Evolutionary conservation across 345 rosid genomes (phyloP).

Genomic region (Eucalyptus sp.): DNA sequence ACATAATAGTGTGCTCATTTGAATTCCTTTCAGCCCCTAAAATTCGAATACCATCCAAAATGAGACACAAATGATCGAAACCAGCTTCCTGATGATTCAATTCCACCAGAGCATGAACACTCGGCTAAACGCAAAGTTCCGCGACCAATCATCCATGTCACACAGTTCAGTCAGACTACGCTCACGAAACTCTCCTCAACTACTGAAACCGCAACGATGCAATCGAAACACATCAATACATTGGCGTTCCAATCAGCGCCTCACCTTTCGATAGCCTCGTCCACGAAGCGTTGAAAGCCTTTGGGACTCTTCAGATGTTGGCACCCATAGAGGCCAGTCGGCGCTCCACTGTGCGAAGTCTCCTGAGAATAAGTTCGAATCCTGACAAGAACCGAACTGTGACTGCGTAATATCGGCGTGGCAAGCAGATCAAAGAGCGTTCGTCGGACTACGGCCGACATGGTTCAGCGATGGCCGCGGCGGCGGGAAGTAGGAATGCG

Average conservation of each 20-base stretch:
- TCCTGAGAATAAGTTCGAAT: neutral
- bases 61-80: neutral
- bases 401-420: neutral
- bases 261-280: conserved; percentile 86
- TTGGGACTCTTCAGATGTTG: conserved; percentile 55
- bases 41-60: neutral
- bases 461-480: neutral
- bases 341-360: neutral
- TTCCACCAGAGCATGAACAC: neutral
- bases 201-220: neutral
- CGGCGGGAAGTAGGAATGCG: neutral
- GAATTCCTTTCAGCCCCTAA: neutral
- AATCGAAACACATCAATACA: neutral
- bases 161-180: neutral
- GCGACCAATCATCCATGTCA: neutral
- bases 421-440: neutral
- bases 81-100: neutral
- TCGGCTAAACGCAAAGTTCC: neutral
- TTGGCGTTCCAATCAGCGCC: neutral
- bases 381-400: neutral
- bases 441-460: neutral
- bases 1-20: neutral
- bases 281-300: conserved; percentile 84
- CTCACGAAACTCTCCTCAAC: neutral
- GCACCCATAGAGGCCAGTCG: conserved; percentile 78